Percentiles rank a stretch among this genome's conserved stretches.
phyloP scores from a whole-genome alignment of 1,284 basidiomycete species.

The Thecaphora frezii region DNA sequence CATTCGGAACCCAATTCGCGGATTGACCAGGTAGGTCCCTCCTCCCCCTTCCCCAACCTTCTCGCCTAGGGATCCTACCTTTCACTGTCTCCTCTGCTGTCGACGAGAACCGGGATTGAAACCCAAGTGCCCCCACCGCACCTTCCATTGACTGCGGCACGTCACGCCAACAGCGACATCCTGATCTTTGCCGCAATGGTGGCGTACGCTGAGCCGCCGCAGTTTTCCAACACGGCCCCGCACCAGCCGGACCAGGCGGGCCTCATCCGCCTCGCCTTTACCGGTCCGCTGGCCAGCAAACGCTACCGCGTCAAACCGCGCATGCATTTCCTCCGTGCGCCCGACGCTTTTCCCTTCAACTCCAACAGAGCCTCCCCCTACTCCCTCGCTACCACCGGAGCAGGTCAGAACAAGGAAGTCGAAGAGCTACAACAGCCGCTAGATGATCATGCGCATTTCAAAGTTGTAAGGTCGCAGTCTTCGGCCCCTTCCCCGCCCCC shows the following conservation, averaged over 20 bases:
- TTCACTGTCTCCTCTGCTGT: no score
- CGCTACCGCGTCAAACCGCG: slow-evolving; percentile 47
- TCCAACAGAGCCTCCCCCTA: no score
- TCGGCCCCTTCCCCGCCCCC: slow-evolving; percentile 11
- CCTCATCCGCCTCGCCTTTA: slow-evolving; percentile 45
- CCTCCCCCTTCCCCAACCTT: slow-evolving; percentile 12
- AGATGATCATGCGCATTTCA: slow-evolving; percentile 22
- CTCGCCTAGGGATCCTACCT: slow-evolving; percentile 31
- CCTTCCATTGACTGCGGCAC: slow-evolving; percentile 55
- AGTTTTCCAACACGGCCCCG: slow-evolving; percentile 17
- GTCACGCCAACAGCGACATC: slow-evolving; percentile 46
- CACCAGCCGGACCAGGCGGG: slow-evolving; percentile 36
- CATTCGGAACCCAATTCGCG: slow-evolving; percentile 48
- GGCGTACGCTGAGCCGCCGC: slow-evolving; percentile 30
- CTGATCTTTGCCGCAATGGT: slow-evolving; percentile 45
- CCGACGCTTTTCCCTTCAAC: slow-evolving; percentile 15
- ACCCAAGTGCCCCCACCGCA: slow-evolving; percentile 40
- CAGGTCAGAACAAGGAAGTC: slow-evolving; percentile 10
- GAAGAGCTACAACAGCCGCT: slow-evolving; percentile 30
- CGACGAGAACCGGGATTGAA: no score
- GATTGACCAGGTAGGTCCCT: slow-evolving; percentile 43
- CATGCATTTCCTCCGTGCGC: slow-evolving; percentile 38
- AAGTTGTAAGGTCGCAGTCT: no score
- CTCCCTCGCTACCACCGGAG: not conserved
- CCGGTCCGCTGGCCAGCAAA: slow-evolving; percentile 36